Conservation (phyloP, 2,329 filamentous ascomycete genomes). For the Nemania serpens region DNA sequence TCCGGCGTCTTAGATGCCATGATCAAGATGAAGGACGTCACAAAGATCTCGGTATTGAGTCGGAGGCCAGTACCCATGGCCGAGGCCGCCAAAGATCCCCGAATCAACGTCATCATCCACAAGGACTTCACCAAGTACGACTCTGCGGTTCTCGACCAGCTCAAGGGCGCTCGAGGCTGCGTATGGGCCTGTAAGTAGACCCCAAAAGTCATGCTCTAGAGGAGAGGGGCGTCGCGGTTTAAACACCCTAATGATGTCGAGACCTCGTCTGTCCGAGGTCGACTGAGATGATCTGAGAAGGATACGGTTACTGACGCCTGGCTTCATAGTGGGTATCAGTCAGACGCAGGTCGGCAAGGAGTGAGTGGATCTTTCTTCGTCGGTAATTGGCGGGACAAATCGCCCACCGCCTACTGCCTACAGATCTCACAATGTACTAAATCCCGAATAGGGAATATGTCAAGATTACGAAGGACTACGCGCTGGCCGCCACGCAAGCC, state of each 20-base stretch:
- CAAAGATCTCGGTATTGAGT: conserved; percentile 67
- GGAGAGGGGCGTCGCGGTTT: no score
- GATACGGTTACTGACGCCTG: neutral
- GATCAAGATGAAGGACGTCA: conserved; percentile 59
- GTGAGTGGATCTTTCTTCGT: conserved; percentile 44
- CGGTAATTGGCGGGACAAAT: neutral
- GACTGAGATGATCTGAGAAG: neutral
- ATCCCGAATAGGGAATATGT: conserved; percentile 58
- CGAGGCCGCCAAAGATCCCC: conserved; percentile 59
- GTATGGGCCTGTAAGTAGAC: conserved; percentile 64
- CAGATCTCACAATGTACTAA: neutral
- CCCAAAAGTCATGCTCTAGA: neutral
- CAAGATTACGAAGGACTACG: conserved; percentile 69
- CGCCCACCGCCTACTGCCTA: neutral
- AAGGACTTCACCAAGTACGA: conserved; percentile 68
- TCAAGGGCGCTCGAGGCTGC: conserved; percentile 68
- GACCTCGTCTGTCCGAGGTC: neutral
- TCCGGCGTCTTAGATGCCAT: conserved; percentile 65
- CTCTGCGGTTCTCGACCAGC: conserved; percentile 57
- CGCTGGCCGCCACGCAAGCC: conserved; percentile 56
- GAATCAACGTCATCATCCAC: conserved; percentile 69
- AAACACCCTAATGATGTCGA: no score
- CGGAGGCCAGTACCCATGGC: conserved; percentile 68
- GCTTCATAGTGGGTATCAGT: conserved; percentile 58
- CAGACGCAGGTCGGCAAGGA: conserved; percentile 63